Evolutionary conservation across 805 yeast species (phyloP), one percentile per base, ranked within the genome.

Genomic region (Wickerhamiella azymoides): DNA sequence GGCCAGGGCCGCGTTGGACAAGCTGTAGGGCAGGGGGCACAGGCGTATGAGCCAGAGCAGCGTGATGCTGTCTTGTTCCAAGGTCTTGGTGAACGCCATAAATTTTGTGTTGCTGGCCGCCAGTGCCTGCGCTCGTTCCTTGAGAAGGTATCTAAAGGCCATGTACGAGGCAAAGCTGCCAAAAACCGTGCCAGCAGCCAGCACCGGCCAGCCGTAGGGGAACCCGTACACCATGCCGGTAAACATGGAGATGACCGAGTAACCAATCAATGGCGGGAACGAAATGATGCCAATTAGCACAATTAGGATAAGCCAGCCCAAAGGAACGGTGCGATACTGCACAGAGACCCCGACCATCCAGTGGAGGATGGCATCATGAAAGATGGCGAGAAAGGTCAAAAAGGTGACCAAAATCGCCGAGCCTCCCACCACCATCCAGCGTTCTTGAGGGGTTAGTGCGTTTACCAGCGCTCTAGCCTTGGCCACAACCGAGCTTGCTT

Each of bases 241-340:
- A 13, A 80, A 58, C 40, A 81, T 70, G 16, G 80, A 71, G 16
- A 83, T 61, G 17, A 79, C 69, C 4, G 89, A 72, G 63, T 79
- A 88, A 1, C 98, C 98, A 28, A 85, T 62, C 53, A 89, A 52
- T 1, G 97, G 98, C 1, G 98, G 97, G 66, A 89, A 88, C 0
- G 92, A 77, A 4, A 88, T 86, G 1, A 71, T 24, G 52, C 80
- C 73, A 3, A 86, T 62, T 39, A 79, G 59, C 3, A 62, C 14
- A 43, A 78, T 72, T 47, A 88, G 52, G 2, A 66, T 49, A 2
- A 64, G 48, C 51, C 64, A 58, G 37, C 68, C 67, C 16, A 58
- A 58, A 18, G 54, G 56, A 46, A 62, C 52, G 28, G 52, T 52
- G 17, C 57, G 51, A 57, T 63, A 64, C 37, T 48, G 43, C n/a